Evolutionary conservation across 768 basidiomycete genomes (phyloP).

Genomic region (Termitomyces sp.): DNA sequence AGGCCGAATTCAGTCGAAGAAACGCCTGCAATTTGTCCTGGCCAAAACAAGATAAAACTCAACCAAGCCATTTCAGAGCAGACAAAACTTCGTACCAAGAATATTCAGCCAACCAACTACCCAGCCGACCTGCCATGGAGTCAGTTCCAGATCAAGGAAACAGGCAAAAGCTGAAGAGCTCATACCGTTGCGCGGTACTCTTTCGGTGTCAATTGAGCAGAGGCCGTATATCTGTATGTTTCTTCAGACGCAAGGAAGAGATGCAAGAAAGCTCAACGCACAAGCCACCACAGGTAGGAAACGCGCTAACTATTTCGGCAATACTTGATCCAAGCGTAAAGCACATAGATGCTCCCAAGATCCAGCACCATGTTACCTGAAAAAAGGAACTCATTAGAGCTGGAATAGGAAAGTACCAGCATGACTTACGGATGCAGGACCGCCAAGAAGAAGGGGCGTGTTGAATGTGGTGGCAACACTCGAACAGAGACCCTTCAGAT

Average conservation of each 20-base stretch:
- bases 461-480: slow-evolving; percentile 77
- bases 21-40: slow-evolving; percentile 78
- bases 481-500: slow-evolving; percentile 57
- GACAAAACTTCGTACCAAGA: slow-evolving; percentile 38
- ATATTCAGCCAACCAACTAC: slow-evolving; percentile 83
- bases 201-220: slow-evolving; percentile 65
- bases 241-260: neutral
- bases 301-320: slow-evolving; percentile 73
- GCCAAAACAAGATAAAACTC: neutral
- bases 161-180: neutral
- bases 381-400: neutral
- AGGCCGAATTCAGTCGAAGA: slow-evolving; percentile 85
- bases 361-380: slow-evolving; percentile 70
- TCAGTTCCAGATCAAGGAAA: neutral
- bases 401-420: neutral
- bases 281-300: slow-evolving; percentile 70
- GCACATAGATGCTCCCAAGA: slow-evolving; percentile 66
- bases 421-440: slow-evolving; percentile 55
- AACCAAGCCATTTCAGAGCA: neutral
- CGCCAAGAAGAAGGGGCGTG: slow-evolving; percentile 62
- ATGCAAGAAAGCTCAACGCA: slow-evolving; percentile 24
- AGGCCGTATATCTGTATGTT: slow-evolving; percentile 62
- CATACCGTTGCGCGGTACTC: slow-evolving; percentile 56
- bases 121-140: slow-evolving; percentile 52
- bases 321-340: slow-evolving; percentile 70